Evolutionary conservation across 345 rosid species (phyloP).

Genomic region (Euphorbia lathyris): DNA sequence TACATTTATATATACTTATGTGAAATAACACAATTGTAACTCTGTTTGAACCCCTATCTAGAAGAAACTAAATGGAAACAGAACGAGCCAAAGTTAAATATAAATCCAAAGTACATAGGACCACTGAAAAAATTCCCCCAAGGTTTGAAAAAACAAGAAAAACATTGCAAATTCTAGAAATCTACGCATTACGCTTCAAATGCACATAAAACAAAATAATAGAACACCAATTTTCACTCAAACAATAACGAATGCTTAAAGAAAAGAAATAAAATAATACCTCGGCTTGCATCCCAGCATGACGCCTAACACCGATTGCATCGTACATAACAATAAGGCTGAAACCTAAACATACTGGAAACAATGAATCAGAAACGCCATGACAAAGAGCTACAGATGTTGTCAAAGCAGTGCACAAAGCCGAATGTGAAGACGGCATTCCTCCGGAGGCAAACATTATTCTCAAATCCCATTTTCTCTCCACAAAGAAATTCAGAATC

Average conservation of each 20-base stretch:
- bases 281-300: constrained; percentile 98
- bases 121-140: too few species aligned
- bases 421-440: constrained; percentile 95
- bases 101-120: too few species aligned
- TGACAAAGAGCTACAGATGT: constrained; percentile 89
- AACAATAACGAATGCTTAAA: background rate
- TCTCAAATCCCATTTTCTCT: constrained; percentile 84
- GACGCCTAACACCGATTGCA: constrained; percentile 92
- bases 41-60: too few species aligned
- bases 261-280: constrained; percentile 25
- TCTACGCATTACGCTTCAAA: background rate
- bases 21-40: too few species aligned
- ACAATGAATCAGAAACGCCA: constrained; percentile 82
- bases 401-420: constrained; percentile 84
- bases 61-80: too few species aligned
- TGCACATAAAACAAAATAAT: too few species aligned
- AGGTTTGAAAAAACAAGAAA: background rate
- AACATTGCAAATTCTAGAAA: constrained; percentile 8
- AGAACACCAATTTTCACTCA: background rate
- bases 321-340: constrained; percentile 94
- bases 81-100: too few species aligned
- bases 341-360: constrained; percentile 94
- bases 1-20: too few species aligned
- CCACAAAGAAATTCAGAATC: constrained; percentile 73
- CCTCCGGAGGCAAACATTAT: constrained; percentile 80